These are phyloP conservation scores for Brachypodium distachyon DNA, from an alignment of 202 grass and related monocot genomes.

Conservation along the genomic window DNA sequence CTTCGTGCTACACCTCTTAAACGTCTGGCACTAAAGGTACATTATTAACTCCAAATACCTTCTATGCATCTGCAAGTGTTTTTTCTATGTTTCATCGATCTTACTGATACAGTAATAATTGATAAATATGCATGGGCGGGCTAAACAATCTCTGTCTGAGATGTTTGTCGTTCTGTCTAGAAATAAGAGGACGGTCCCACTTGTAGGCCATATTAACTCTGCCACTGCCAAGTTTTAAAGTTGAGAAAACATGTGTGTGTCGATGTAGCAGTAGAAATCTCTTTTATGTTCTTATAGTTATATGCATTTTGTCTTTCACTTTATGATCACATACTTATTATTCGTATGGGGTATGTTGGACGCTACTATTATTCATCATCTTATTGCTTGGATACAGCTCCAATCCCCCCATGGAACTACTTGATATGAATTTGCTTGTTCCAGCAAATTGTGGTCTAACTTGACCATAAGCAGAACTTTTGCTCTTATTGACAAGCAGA, in stretches of 20 bases:
- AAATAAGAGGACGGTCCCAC: not conserved
- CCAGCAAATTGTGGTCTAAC: not conserved
- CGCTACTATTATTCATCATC: constrained; percentile 7
- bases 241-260: no score
- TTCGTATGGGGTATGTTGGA: not conserved
- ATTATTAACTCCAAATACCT: not conserved
- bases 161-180: not conserved
- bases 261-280: not conserved
- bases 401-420: not conserved
- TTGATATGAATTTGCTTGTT: not conserved
- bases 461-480: not conserved
- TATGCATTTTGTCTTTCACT: not conserved
- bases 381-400: not conserved
- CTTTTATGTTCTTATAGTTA: not conserved
- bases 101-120: not conserved
- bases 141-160: not conserved
- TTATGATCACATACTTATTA: not conserved
- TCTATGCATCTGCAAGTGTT: constrained; percentile 1
- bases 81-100: not conserved
- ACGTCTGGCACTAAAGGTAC: constrained; percentile 79
- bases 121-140: not conserved
- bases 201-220: no score
- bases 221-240: no score
- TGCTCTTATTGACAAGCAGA: not conserved
- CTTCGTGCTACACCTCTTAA: constrained; percentile 89